Base-by-base conservation (phyloP, 1,139 yeast species). In the Ashbya aceris region DNA sequence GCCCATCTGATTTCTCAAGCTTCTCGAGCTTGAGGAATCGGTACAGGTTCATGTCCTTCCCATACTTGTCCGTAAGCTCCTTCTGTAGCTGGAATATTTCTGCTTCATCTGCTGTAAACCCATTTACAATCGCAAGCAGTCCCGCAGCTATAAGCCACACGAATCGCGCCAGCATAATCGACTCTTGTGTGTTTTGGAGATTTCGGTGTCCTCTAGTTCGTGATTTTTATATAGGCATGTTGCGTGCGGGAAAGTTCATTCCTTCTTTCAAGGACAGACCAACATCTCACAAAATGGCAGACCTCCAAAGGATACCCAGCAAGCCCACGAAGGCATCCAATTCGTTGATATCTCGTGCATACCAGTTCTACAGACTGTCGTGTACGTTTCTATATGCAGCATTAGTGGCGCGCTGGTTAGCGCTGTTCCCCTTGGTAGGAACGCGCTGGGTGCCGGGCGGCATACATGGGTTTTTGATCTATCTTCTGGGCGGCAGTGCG, bases 51-150 rank as follows among this genome's bases (percentile, higher is more conserved):
- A 73, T 66, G 13, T 73, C 76, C 11, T 61, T 56, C 2, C 94
- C 93, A 39, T 85, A 70, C 51, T 82, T 86, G 45, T 68, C 62
- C 37, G 69, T 70, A 33, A 89, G 65, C 41, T 79, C 82, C 47
- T 81, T 79, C 45, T 82, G 83, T 45, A 89, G 68, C 41, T 74
- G 71, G 65, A 89, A 87, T 45, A 91, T 80, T 62, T 89, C 96
- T 33, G 83, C 71, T 59, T 89, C 96, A 45, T 77, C 77, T 0
- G 78, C 58, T 1, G 75, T 60, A 49, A 55, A 49, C 42, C 62
- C 40, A 53, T 50, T 41, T 1, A 45, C 57, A 5, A 57, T 12
- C 3, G 55, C 36, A 6, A 49, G 45, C 6, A 17, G 23, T 17
- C 23, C 23, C 23, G 23, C 23, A 17, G 23, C 23, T 17, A 17